These are phyloP conservation scores for Daldinia sp. DNA, from an alignment of 2,329 filamentous ascomycete species.

Conservation along the genomic window DNA sequence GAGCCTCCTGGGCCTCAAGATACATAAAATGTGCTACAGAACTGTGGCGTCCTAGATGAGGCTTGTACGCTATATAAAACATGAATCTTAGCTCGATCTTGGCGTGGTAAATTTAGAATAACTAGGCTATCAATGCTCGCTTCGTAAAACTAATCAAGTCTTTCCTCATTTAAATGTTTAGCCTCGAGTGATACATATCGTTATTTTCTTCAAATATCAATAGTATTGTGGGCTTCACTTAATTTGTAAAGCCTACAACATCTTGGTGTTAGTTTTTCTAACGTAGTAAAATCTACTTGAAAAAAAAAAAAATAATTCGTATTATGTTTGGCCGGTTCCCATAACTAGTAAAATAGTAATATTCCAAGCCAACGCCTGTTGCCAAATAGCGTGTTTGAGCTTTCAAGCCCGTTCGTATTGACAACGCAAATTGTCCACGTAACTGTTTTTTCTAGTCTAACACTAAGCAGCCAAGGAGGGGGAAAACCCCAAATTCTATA, in stretches of 20 bases:
- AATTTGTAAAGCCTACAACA: not conserved
- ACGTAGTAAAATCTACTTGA: too few species aligned
- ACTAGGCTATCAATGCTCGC: slow-evolving; percentile 1
- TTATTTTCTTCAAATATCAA: not conserved
- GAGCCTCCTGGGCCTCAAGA: not conserved
- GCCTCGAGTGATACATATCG: slow-evolving; percentile 11
- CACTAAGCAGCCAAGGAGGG: not conserved
- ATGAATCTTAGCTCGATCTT: slow-evolving; percentile 37
- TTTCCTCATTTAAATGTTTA: slow-evolving; percentile 9
- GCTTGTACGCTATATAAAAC: slow-evolving; percentile 32
- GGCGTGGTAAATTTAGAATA: slow-evolving; percentile 37
- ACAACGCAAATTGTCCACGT: not conserved
- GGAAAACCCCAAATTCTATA: too few species aligned
- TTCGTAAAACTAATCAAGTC: slow-evolving; percentile 16
- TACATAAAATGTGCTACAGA: not conserved
- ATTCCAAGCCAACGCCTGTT: not conserved
- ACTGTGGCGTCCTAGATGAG: slow-evolving; percentile 33
- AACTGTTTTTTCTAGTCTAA: not conserved
- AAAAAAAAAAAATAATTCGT: too few species aligned
- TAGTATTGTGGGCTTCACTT: not conserved
- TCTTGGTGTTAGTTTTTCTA: not conserved
- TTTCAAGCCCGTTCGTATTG: not conserved
- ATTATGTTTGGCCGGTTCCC: not conserved
- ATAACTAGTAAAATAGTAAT: not conserved
- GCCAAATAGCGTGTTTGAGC: not conserved